Evolutionary conservation across 306 rosid genomes (phyloP).

Genomic region (Cucurbita maxima): DNA sequence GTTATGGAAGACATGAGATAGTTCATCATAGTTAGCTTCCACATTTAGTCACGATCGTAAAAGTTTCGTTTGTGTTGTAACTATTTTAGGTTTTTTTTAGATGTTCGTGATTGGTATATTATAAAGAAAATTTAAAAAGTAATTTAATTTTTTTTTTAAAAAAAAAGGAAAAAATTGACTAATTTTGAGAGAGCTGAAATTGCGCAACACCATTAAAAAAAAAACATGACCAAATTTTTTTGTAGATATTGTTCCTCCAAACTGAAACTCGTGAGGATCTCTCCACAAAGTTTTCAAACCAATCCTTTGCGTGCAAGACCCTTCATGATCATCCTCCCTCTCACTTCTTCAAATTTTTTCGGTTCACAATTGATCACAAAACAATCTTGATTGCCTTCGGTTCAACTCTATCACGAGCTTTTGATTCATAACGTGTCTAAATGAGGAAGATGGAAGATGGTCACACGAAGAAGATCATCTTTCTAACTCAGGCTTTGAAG

Average conservation of each 20-base stretch:
- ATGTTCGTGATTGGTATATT: no score
- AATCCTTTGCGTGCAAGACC: neutral
- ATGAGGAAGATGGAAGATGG: slow-evolving; percentile 25
- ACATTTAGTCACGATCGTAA: no score
- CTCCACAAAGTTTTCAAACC: neutral
- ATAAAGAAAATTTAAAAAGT: no score
- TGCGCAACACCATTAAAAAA: slow-evolving; percentile 3
- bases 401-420: neutral
- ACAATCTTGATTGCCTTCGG: neutral
- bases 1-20: no score
- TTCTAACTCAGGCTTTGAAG: neutral
- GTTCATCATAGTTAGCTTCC: no score
- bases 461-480: slow-evolving; percentile 12
- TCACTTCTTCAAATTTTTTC: neutral
- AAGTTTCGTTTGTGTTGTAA: no score
- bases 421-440: neutral
- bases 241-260: neutral
- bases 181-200: slow-evolving; percentile 8
- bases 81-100: no score
- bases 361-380: neutral
- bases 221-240: neutral
- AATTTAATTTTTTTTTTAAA: no score
- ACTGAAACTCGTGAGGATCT: neutral
- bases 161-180: neutral
- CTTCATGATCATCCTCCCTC: neutral